Conservation (phyloP, 192 early-diverging fungal species). For the Haplosporangium gracile region DNA sequence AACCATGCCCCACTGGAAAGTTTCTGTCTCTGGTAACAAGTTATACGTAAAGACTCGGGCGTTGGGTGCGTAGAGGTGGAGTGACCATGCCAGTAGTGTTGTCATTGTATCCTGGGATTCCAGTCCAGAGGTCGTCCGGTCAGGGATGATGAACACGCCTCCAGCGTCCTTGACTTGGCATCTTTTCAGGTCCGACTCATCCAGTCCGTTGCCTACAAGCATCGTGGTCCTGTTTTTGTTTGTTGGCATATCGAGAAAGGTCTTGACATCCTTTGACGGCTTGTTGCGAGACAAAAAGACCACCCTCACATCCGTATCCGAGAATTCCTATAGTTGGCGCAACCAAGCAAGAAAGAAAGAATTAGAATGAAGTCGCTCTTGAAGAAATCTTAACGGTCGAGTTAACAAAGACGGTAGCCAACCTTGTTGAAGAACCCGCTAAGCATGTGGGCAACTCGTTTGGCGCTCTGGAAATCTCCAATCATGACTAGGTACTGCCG, state of each 20-base stretch:
- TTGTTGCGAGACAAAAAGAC: slow-evolving; percentile 62
- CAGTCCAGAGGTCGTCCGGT: slow-evolving; percentile 62
- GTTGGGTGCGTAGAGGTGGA: slow-evolving; percentile 70
- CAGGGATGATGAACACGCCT: slow-evolving; percentile 65
- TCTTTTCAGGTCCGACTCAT: slow-evolving; percentile 40
- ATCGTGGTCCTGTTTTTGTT: slow-evolving; percentile 46
- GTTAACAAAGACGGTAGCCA: neutral
- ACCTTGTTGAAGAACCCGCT: slow-evolving; percentile 62
- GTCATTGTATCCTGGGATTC: slow-evolving; percentile 77
- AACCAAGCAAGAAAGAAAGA: neutral
- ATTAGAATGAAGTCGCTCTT: neutral
- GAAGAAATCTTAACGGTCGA: too few species aligned
- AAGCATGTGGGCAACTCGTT: slow-evolving; percentile 60
- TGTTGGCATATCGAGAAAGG: slow-evolving; percentile 50
- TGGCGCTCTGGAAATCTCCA: slow-evolving; percentile 58
- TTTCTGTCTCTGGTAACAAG: slow-evolving; percentile 69
- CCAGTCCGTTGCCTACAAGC: slow-evolving; percentile 51
- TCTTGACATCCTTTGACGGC: slow-evolving; percentile 63
- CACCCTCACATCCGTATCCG: slow-evolving; percentile 58
- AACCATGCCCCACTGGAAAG: slow-evolving; percentile 70
- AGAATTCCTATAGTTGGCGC: slow-evolving; percentile 51
- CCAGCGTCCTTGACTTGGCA: slow-evolving; percentile 59
- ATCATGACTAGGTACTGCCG: slow-evolving; percentile 61
- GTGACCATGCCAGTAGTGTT: slow-evolving; percentile 75
- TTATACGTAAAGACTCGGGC: slow-evolving; percentile 74